These are phyloP conservation scores for Huntiella decipiens DNA, from an alignment of 2,329 filamentous ascomycete species.

Conservation along the genomic window DNA sequence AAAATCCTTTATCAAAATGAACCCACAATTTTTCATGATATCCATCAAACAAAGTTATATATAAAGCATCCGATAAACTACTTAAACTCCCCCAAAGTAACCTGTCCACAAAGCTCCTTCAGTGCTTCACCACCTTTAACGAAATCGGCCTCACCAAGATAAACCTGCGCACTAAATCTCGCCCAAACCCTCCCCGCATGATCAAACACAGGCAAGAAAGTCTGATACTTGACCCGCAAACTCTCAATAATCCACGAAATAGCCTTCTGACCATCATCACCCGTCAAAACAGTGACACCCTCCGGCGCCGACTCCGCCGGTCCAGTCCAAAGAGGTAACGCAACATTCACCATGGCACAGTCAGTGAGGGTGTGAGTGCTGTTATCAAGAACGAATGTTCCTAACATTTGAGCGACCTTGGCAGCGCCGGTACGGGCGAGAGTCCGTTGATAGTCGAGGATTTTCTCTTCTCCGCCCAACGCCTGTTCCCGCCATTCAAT, in stretches of 20 bases:
- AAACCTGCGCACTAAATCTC: constrained; percentile 64
- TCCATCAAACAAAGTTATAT: too few species aligned
- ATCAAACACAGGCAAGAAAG: constrained; percentile 47
- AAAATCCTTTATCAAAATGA: too few species aligned
- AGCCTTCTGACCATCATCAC: constrained; percentile 20
- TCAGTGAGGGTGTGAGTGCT: constrained; percentile 37
- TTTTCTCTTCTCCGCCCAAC: constrained; percentile 54
- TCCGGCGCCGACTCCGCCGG: constrained; percentile 16
- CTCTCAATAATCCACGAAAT: constrained; percentile 38
- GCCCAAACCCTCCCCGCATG: constrained; percentile 48
- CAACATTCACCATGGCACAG: constrained; percentile 56
- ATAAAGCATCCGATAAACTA: too few species aligned
- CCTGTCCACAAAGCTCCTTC: constrained; percentile 26
- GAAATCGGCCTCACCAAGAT: constrained; percentile 65
- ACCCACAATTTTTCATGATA: too few species aligned
- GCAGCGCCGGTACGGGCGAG: constrained; percentile 47
- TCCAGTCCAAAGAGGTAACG: constrained; percentile 38
- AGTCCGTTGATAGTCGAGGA: constrained; percentile 41
- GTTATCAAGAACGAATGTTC: constrained; percentile 57
- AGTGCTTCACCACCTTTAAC: constrained; percentile 45
- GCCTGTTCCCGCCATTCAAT: constrained; percentile 49
- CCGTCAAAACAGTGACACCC: constrained; percentile 15
- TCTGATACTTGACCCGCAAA: constrained; percentile 42
- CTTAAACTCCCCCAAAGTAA: constrained; percentile 19
- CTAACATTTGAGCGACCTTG: constrained; percentile 40